Evolutionary conservation across 495 filamentous ascomycete genomes (phyloP).

Genomic region (Neurospora sp.): DNA sequence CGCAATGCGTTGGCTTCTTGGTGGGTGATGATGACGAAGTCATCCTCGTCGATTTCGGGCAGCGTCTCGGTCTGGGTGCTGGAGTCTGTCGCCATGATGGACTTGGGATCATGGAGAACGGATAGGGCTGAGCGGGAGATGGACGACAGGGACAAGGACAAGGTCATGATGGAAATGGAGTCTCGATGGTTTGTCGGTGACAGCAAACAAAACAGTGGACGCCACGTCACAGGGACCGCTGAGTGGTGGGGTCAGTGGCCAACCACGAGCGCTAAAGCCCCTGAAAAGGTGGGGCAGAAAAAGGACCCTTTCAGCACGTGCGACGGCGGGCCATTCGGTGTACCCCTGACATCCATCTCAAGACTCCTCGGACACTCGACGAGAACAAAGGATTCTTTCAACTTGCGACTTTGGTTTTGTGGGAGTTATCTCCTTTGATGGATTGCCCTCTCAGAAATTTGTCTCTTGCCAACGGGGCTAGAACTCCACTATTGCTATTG

Average conservation of each 20-base stretch:
- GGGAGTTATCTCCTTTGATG: neutral
- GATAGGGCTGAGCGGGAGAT: neutral
- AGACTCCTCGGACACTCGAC: neutral
- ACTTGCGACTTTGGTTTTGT: neutral
- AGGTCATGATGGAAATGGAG: neutral
- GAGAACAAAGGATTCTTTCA: neutral
- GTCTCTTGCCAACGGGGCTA: accelerated
- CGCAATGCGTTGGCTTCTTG: constrained; percentile 8
- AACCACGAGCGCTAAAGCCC: neutral
- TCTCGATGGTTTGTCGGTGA: neutral
- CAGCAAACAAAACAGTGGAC: neutral
- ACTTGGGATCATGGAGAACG: neutral
- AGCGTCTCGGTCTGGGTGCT: neutral
- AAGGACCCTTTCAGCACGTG: neutral
- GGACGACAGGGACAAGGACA: neutral
- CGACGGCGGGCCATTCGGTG: neutral
- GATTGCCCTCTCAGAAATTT: accelerated
- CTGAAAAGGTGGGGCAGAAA: neutral
- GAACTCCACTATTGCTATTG: neutral
- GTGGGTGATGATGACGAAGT: constrained; percentile 7
- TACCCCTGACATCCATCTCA: neutral
- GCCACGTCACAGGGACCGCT: neutral
- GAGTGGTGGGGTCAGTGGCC: neutral
- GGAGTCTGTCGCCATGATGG: neutral
- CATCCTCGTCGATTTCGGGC: neutral